phyloP scores from a whole-genome alignment of 2,329 filamentous ascomycete species.

The Aspergillus tubingensis region DNA sequence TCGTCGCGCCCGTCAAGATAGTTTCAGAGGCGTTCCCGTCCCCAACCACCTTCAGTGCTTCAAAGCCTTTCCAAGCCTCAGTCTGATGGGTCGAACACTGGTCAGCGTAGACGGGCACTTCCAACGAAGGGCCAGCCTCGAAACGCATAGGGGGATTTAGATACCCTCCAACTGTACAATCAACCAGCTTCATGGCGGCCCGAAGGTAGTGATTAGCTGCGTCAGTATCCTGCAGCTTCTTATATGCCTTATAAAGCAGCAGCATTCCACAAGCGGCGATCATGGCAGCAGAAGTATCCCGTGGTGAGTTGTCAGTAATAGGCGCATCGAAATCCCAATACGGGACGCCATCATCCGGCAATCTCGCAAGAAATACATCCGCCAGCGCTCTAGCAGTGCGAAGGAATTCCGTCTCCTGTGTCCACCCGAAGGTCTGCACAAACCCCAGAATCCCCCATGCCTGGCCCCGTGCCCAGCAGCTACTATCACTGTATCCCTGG shows the following conservation, averaged over 20 bases:
- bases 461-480: conserved; percentile 30
- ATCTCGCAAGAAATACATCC: conserved; percentile 48
- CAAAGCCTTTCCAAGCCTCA: too few relatives aligned
- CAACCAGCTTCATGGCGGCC: conserved; percentile 11
- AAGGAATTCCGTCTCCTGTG: conserved; percentile 26
- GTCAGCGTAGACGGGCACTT: too few relatives aligned
- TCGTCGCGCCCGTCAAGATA: conserved; percentile 48
- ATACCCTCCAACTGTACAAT: conserved; percentile 13
- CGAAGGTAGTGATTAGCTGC: conserved; percentile 7
- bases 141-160: conserved; percentile 3
- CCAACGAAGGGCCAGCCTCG: too few relatives aligned
- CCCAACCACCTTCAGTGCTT: too few relatives aligned
- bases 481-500: conserved; percentile 28
- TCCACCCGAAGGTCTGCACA: conserved; percentile 47
- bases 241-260: conserved; percentile 38
- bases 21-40: conserved; percentile 34
- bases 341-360: conserved; percentile 46
- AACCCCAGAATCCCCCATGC: conserved; percentile 34
- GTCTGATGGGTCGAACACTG: too few relatives aligned
- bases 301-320: conserved; percentile 13
- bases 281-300: conserved; percentile 47
- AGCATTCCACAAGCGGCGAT: conserved; percentile 47
- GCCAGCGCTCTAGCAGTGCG: conserved; percentile 48
- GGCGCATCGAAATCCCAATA: conserved; percentile 58
- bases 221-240: not conserved